Evolutionary conservation across 495 filamentous ascomycete species (phyloP).

Genomic region (Mytilinidion resinicola): DNA sequence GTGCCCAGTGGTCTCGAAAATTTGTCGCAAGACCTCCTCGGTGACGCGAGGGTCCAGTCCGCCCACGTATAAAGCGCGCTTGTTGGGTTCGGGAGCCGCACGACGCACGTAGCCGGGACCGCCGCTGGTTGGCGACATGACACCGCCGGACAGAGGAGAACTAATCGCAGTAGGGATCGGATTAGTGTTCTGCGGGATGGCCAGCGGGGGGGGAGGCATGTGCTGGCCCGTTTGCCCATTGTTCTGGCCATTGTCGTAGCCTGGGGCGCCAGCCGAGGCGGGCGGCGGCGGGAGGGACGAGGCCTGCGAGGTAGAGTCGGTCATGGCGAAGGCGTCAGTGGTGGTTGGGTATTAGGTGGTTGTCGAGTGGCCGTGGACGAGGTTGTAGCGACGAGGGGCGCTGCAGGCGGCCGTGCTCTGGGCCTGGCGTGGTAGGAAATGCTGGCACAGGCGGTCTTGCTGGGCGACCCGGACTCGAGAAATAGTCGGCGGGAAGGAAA

Average conservation of each 20-base stretch:
- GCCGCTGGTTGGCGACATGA: conserved; percentile 61
- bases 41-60: conserved; percentile 93
- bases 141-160: conserved; percentile 40
- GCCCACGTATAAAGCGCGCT: conserved; percentile 93
- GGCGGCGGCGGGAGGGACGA: conserved; percentile 29
- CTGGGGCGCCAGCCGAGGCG: conserved; percentile 29
- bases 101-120: conserved; percentile 49
- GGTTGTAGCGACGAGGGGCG: background rate
- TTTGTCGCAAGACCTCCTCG: conserved; percentile 93
- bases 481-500: conserved; percentile 6
- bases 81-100: conserved; percentile 95
- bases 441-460: background rate
- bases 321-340: conserved; percentile 9
- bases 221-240: conserved; percentile 44
- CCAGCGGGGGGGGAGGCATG: conserved; percentile 89
- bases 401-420: background rate
- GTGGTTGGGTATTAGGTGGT: background rate
- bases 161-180: conserved; percentile 88
- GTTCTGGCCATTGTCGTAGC: conserved; percentile 31
- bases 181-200: conserved; percentile 95
- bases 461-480: background rate
- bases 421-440: background rate
- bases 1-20: conserved; percentile 97
- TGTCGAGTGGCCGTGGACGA: background rate
- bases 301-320: conserved; percentile 19